Percentiles rank a stretch among this genome's conserved stretches.
phyloP scores from a whole-genome alignment of 495 filamentous ascomycete genomes.

The Rusavskia elegans region DNA sequence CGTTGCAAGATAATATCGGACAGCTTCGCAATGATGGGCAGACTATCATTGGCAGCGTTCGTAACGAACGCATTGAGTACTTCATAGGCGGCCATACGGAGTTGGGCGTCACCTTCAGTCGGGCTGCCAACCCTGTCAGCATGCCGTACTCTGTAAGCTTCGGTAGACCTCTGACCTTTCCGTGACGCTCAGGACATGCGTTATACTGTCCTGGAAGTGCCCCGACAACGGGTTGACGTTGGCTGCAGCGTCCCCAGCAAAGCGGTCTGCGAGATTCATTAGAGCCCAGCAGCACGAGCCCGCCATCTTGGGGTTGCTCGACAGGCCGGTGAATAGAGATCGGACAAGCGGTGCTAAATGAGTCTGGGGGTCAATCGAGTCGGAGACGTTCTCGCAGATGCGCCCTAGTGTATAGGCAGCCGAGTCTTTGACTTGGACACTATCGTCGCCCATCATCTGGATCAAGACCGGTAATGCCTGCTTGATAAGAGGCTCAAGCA shows the following conservation, averaged over 20 bases:
- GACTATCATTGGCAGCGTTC: conserved; percentile 73
- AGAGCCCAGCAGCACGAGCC: conserved; percentile 97
- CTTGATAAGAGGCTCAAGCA: conserved; percentile 82
- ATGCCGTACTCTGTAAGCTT: no score
- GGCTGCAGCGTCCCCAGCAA: conserved; percentile 64
- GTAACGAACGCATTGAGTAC: conserved; percentile 87
- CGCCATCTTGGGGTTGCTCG: conserved; percentile 92
- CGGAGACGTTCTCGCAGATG: conserved; percentile 80
- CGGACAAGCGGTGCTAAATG: conserved; percentile 72
- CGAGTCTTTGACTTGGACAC: conserved; percentile 87
- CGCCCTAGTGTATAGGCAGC: conserved; percentile 91
- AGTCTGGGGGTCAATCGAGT: conserved; percentile 66
- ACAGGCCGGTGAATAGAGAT: conserved; percentile 77
- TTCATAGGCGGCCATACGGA: conserved; percentile 98
- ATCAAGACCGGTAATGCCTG: conserved; percentile 82
- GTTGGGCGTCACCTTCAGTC: conserved; percentile 66
- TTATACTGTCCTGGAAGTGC: conserved; percentile 86
- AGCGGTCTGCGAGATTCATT: conserved; percentile 95
- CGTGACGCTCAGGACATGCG: conserved; percentile 69
- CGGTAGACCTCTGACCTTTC: conserved; percentile 34
- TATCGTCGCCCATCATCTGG: conserved; percentile 87
- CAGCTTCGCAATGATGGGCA: conserved; percentile 62
- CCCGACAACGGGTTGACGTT: conserved; percentile 71
- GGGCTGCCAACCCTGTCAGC: no score
- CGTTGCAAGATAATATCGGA: conserved; percentile 76